Evolutionary conservation across 129 eudicot species (phyloP), one percentile per base, ranked within the genome.

Genomic region (Ambrosia artemisiifolia): DNA sequence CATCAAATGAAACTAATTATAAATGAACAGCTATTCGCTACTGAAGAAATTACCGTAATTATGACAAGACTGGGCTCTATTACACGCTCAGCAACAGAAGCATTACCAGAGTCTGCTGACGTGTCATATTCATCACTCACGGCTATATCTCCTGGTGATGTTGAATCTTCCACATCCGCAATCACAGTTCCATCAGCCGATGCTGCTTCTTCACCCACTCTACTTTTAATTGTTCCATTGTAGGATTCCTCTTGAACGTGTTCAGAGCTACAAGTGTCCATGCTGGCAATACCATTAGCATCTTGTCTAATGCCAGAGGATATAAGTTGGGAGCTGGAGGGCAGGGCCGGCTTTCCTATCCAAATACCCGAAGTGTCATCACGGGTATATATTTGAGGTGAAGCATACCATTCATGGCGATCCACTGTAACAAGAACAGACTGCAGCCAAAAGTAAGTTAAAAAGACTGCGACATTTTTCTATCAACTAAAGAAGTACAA

Each of bases 1-100:
- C 12, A 50, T 53, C 33, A 24, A 24, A 24, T 24, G 28, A n/a
- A 44, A 34, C 16, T 14, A 30, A 33, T 35, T 9, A 70, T 53
- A 38, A 36, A 49, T 35, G 36, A 34, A 55, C 33, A 47, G 1
- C n/a, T 42, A 60, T 11, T 9, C 12, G 3, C 32, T 34, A 50
- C 55, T 9, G 32, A 75, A 60, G 14, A 54, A 75, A 62, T 83
- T 88, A 93, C 98, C 92, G 84, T 92, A 67, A 93, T 77, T 96
- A 87, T 85, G 56, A 93, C 96, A 71, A 93, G 95, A 68, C 92
- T 77, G 16, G 96, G 98, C 83, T 93, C 96, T 71, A 93, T 76
- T 44, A 85, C 87, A 74, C 95, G 84, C 82, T 93, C 98, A 72
- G 96, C 95, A 50, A 83, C 84, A 42, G 92, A 90, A 51, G 96